Conservation (phyloP, 2,329 filamentous ascomycete genomes). For the Colletotrichum simmondsii region DNA sequence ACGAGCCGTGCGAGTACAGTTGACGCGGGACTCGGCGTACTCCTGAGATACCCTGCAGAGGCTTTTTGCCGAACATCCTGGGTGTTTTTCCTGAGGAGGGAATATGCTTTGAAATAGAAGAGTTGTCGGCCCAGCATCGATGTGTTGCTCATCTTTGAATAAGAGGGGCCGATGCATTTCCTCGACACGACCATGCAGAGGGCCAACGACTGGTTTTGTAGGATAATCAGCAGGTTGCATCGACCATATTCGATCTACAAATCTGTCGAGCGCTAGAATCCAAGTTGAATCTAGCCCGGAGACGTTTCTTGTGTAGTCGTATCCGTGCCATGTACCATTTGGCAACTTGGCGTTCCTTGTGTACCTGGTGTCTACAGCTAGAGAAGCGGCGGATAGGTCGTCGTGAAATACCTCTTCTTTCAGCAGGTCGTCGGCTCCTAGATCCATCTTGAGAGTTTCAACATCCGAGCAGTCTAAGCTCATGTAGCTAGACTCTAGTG, state of each 20-base stretch:
- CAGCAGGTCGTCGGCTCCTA: not conserved
- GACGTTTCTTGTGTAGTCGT: not conserved
- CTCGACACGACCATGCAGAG: not conserved
- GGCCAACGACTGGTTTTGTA: not conserved
- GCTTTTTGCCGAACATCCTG: not conserved
- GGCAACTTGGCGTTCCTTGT: not conserved
- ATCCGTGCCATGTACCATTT: not conserved
- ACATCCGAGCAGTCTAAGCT: slow-evolving; percentile 9
- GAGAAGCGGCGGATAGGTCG: not conserved
- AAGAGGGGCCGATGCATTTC: not conserved
- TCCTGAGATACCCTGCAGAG: not conserved
- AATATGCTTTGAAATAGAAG: not conserved
- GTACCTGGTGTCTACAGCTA: not conserved
- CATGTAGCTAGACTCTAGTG: slow-evolving; percentile 18
- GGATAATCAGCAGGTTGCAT: not conserved
- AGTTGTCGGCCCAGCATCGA: not conserved
- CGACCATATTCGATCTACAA: not conserved
- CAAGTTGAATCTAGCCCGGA: not conserved
- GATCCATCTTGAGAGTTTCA: too few species aligned
- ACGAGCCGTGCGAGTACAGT: not conserved
- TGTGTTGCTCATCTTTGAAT: not conserved
- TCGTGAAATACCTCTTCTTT: not conserved
- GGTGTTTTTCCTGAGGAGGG: too few species aligned
- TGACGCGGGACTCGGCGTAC: slow-evolving; percentile 1
- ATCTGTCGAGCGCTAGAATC: not conserved